Evolutionary conservation across 192 early-diverging fungal genomes (phyloP), one percentile per base, ranked within the genome.

Genomic region (Backusella tuberculispora): DNA sequence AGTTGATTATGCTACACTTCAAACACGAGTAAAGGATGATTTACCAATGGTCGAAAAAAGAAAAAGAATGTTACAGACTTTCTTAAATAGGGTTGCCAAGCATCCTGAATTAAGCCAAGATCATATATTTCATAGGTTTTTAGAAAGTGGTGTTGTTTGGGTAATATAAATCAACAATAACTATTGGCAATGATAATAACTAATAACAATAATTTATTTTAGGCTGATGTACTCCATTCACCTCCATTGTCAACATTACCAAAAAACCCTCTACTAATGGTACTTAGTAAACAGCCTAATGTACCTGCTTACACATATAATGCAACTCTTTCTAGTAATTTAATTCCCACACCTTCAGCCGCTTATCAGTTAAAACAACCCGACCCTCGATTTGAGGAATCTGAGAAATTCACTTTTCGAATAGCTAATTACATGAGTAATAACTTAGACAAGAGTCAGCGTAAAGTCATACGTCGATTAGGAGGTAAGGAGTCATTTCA

Each of bases 41-140:
- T 88, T 92, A 41, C 84, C 87, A 40, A 94, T 96, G 71, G 95
- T 99, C 29, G 94, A 95, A 73, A 88, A 92, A 44, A 88, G 98
- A 63, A 97, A 97, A 84, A 87, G 95, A 21, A 92, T 95, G 93
- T 86, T 99, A 68, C 95, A 97, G 84, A 91, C 89, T 34, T 99
- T 99, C 75, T 80, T 99, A 74, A 98, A 98, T 79, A 89, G 96
- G 45, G 76, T 98, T 48, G 93, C 90, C 3, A 90, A 89, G 75
- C 95, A 99, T 85, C 94, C 95, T 38, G 90, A 94, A 72, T 78
- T 99, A 48, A 86, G 91, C 14, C 84, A 90, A 73, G 95, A 95
- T 67, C 96, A 98, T 78, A 87, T 96, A 44, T 91, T 98, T 80
- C 98, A 99, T 77, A 79, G 90, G 45, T 99, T 99, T 79, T 81